Conservation (phyloP, 306 rosid species). For the Medicago truncatula region DNA sequence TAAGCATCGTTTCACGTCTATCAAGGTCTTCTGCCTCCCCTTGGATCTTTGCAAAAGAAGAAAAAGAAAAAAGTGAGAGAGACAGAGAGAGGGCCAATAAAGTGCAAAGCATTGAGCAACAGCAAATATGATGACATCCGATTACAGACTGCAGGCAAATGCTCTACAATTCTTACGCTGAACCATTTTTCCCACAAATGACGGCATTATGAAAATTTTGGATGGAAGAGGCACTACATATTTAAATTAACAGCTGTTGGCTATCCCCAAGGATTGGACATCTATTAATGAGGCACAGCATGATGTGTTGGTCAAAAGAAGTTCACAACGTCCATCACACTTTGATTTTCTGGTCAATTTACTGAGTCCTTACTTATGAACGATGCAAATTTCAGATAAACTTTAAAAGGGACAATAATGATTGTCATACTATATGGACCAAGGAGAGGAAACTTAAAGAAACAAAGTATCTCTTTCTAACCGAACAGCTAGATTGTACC, state of each 20-base stretch:
- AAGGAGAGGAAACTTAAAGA: constrained; percentile 40
- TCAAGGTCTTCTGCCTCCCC: constrained; percentile 88
- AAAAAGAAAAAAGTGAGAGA: background rate
- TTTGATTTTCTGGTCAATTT: constrained; percentile 33
- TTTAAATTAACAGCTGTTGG: constrained; percentile 7
- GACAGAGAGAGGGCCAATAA: background rate
- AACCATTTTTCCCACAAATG: background rate
- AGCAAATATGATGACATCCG: constrained; percentile 24
- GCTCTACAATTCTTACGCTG: constrained; percentile 17
- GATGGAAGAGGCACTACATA: background rate
- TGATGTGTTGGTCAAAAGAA: constrained; percentile 15
- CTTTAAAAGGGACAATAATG: constrained; percentile 32
- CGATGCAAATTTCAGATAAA: constrained; percentile 36
- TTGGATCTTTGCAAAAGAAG: constrained; percentile 60
- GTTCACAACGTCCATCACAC: background rate
- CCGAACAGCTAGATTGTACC: constrained; percentile 55
- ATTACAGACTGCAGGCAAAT: constrained; percentile 14
- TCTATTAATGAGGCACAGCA: background rate
- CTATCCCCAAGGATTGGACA: constrained; percentile 23
- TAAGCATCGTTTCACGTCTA: constrained; percentile 66
- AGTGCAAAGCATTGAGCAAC: constrained; percentile 28
- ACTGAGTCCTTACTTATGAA: constrained; percentile 11
- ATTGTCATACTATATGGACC: constrained; percentile 19
- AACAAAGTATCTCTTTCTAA: constrained; percentile 26
- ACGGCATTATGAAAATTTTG: constrained; percentile 2